phyloP scores from a whole-genome alignment of 2,329 filamentous ascomycete species.

The Sporothrix pseudoabietina region DNA sequence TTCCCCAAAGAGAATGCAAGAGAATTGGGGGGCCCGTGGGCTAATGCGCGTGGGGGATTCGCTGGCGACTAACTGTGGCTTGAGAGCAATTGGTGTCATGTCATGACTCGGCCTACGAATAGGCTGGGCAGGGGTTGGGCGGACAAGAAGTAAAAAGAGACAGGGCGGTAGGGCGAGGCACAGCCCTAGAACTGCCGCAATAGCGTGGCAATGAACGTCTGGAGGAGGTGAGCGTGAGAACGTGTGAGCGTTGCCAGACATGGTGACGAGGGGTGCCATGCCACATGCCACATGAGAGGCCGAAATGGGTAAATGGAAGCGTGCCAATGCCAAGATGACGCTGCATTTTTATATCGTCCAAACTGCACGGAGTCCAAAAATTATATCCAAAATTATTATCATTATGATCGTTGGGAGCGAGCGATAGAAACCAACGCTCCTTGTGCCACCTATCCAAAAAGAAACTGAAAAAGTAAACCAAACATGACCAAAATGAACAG shows the following conservation, averaged over 20 bases:
- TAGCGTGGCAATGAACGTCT: not conserved
- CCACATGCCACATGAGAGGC: not conserved
- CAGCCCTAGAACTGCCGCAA: not conserved
- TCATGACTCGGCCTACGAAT: constrained; percentile 1
- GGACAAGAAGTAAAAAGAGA: not conserved
- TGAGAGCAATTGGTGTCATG: not conserved
- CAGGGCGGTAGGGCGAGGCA: not conserved
- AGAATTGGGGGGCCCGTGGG: constrained; percentile 16
- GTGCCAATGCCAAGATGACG: not conserved
- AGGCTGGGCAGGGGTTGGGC: constrained; percentile 11
- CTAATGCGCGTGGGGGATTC: constrained; percentile 20
- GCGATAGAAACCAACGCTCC: not conserved
- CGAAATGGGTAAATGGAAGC: constrained; percentile 5
- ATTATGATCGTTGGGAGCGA: not conserved
- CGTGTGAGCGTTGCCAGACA: not conserved
- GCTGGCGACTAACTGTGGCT: constrained; percentile 17
- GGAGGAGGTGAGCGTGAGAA: not conserved
- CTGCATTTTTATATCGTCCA: not conserved
- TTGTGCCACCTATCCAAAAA: not conserved
- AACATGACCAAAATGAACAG: not conserved
- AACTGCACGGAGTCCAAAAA: not conserved
- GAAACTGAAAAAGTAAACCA: not conserved
- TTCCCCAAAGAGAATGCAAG: not conserved
- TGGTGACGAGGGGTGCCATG: not conserved
- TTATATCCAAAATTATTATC: constrained; percentile 8